Percentiles rank a stretch among this genome's conserved stretches.
These are phyloP conservation scores for Ulota crispa DNA, from an alignment of 225 moss, liverwort and hornwort species.

Conservation along the genomic window DNA sequence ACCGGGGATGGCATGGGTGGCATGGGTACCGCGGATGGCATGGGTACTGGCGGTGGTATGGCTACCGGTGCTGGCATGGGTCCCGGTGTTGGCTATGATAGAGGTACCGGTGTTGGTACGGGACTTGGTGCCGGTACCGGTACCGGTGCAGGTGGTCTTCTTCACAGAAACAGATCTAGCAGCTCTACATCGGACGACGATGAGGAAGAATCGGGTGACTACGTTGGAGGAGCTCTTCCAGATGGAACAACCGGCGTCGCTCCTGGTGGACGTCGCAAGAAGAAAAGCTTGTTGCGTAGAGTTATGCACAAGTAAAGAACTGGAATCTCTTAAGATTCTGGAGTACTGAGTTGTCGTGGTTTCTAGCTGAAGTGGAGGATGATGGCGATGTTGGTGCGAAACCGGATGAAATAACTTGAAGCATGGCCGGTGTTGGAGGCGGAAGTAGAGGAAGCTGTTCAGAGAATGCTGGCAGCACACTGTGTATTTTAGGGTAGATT, in stretches of 20 bases:
- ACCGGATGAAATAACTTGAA: background rate
- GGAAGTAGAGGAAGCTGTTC: background rate
- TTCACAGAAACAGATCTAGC: background rate
- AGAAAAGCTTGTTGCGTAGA: constrained; percentile 33
- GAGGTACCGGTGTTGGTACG: too few species aligned
- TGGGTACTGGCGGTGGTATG: too few species aligned
- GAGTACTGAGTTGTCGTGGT: background rate
- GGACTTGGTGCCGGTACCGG: too few species aligned
- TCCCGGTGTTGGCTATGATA: too few species aligned
- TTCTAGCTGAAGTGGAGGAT: background rate
- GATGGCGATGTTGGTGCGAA: background rate
- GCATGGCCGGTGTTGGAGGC: background rate
- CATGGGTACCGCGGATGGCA: too few species aligned
- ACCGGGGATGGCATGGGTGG: too few species aligned
- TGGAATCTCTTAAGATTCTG: rapidly evolving
- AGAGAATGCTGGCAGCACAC: background rate
- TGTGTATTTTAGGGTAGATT: background rate
- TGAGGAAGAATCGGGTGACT: background rate
- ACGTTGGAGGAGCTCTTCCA: background rate
- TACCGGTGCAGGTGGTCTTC: background rate
- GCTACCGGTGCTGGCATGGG: background rate
- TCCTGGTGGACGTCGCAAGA: constrained; percentile 25
- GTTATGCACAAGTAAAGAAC: constrained; percentile 24
- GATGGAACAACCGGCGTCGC: background rate
- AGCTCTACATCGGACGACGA: constrained; percentile 26